Percentiles rank a stretch among this genome's conserved stretches.
Evolutionary conservation across 352 stramenopile species (phyloP).

Genomic region (Phytophthora cryptogea): DNA sequence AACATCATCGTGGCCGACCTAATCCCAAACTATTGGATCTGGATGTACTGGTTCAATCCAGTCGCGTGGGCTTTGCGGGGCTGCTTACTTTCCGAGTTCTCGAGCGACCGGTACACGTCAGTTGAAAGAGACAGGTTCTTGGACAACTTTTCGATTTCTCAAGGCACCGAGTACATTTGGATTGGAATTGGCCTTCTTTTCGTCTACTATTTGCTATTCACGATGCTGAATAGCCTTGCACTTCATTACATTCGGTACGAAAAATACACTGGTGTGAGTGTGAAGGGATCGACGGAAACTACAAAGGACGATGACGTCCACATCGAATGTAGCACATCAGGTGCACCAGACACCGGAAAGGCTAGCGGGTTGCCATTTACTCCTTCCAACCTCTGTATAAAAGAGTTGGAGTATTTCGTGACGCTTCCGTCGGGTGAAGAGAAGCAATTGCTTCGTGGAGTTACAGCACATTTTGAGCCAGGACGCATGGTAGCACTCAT

Average conservation of each 20-base stretch:
- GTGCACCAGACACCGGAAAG: background rate
- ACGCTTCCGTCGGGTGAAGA: constrained; percentile 28
- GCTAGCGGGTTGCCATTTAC: constrained; percentile 14
- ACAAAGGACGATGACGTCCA: constrained; percentile 37
- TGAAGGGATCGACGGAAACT: constrained; percentile 37
- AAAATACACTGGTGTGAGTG: constrained; percentile 34
- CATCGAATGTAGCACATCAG: constrained; percentile 38
- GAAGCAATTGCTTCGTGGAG: constrained; percentile 34
- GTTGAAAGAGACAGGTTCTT: constrained; percentile 14
- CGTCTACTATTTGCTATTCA: constrained; percentile 63
- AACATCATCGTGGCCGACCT: constrained; percentile 63
- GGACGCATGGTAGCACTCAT: constrained; percentile 3
- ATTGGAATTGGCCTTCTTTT: constrained; percentile 47
- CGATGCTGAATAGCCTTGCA: constrained; percentile 41
- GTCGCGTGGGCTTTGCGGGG: constrained; percentile 49
- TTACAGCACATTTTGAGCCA: constrained; percentile 44
- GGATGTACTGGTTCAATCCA: constrained; percentile 67
- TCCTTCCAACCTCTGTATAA: constrained; percentile 35
- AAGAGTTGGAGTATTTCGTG: constrained; percentile 7
- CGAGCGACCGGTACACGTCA: constrained; percentile 31
- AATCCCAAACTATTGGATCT: constrained; percentile 64
- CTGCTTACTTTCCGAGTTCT: constrained; percentile 63
- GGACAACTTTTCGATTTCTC: constrained; percentile 39
- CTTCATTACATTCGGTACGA: constrained; percentile 63
- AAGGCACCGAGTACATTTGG: constrained; percentile 53